Percentiles rank a stretch among this genome's conserved stretches.
Conservation (phyloP, 2,329 filamentous ascomycete genomes). For the Fonsecaea pedrosoi region DNA sequence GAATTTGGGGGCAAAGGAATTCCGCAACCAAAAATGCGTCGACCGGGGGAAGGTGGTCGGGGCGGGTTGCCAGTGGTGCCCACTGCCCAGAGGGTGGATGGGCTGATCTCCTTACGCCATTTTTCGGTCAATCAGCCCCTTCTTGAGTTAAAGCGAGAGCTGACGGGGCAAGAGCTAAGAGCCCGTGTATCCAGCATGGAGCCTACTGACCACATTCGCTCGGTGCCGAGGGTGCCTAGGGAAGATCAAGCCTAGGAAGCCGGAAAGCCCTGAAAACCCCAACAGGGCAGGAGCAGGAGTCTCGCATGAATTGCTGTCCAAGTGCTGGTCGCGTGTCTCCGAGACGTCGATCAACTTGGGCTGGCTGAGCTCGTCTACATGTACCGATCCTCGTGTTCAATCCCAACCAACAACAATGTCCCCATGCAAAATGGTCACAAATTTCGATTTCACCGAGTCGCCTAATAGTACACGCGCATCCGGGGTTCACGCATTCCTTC, state of each 20-base stretch:
- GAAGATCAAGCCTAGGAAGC: not conserved
- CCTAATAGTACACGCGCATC: not conserved
- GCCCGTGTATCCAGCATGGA: not conserved
- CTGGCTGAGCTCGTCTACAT: not conserved
- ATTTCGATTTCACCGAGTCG: slow-evolving; percentile 1
- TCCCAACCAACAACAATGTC: not conserved
- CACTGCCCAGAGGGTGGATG: not conserved
- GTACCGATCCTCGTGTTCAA: not conserved
- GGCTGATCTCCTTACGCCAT: slow-evolving; percentile 19
- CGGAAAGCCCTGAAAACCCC: not conserved
- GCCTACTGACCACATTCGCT: not conserved
- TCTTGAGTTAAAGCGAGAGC: slow-evolving; percentile 23
- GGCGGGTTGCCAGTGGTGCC: slow-evolving; percentile 12
- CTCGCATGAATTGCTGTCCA: not conserved
- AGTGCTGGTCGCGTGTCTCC: slow-evolving; percentile 7
- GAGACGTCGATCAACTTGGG: not conserved
- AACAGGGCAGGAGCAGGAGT: not conserved
- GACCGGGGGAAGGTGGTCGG: slow-evolving; percentile 6
- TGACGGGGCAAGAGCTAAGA: slow-evolving; percentile 8
- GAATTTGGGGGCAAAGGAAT: slow-evolving; percentile 10
- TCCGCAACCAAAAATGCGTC: slow-evolving; percentile 4
- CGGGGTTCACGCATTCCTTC: not conserved
- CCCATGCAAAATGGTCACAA: not conserved
- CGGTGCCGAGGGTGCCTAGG: not conserved
- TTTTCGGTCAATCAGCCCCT: slow-evolving; percentile 14